phyloP scores from a whole-genome alignment of 2,329 filamentous ascomycete species.

The Plectosphaerella plurivora region DNA sequence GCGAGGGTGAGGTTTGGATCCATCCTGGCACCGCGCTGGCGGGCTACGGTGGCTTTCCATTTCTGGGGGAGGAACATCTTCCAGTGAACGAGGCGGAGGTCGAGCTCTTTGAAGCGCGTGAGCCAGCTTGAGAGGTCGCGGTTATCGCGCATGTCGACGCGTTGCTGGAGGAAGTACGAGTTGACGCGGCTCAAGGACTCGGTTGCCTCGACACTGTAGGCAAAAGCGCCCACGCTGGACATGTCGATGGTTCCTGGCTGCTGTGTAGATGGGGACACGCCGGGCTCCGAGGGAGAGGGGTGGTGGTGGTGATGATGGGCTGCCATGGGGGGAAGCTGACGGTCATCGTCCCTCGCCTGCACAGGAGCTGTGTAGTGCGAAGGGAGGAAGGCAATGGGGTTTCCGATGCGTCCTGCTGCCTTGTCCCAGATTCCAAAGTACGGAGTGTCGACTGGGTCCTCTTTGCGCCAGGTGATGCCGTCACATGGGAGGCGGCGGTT shows the following conservation, averaged over 20 bases:
- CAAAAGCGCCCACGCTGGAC: conserved; percentile 29
- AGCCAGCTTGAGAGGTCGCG: conserved; percentile 29
- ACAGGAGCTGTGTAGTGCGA: conserved; percentile 2
- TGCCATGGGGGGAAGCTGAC: conserved; percentile 17
- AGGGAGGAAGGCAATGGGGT: conserved; percentile 24
- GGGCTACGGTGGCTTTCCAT: conserved; percentile 26
- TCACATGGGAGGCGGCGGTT: conserved; percentile 29
- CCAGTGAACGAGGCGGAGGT: conserved; percentile 31
- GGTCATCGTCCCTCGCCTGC: conserved; percentile 3
- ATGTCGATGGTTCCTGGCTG: conserved; percentile 16
- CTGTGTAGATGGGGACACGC: conserved; percentile 7
- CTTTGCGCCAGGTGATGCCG: conserved; percentile 26
- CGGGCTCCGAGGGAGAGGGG: conserved; percentile 7
- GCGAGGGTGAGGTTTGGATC: conserved; percentile 28
- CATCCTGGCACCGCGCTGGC: conserved; percentile 9
- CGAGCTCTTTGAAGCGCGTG: conserved; percentile 33
- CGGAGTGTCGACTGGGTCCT: conserved; percentile 25
- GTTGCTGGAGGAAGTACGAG: conserved; percentile 31
- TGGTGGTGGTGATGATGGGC: conserved; percentile 11
- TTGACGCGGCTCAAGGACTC: conserved; percentile 32
- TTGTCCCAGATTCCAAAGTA: conserved; percentile 36
- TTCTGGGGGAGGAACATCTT: conserved; percentile 31
- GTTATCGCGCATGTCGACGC: conserved; percentile 22
- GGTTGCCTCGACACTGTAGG: conserved; percentile 32
- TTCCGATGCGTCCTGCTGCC: conserved; percentile 24